Base-by-base conservation (phyloP, 495 filamentous ascomycete species). In the Aspergillus carlsbadensis region DNA sequence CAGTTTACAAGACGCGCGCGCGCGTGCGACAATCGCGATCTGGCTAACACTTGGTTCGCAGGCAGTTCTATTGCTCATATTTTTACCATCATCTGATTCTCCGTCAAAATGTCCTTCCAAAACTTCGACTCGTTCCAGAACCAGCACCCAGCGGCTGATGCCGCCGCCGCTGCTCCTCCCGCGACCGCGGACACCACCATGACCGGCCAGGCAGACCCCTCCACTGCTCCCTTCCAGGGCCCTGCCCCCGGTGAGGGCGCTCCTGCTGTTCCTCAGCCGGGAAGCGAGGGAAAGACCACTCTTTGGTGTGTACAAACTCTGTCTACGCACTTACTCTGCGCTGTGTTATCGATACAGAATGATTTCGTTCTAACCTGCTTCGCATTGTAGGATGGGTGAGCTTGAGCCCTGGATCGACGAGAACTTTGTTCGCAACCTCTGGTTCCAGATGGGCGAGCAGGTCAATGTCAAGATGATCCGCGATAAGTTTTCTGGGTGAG, bases 401-500 rank as follows among this genome's bases (percentile, higher is more conserved):
- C 87, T 99, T 65, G 94, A 98, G 72, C 90, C 91, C 3, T 99
- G 94, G 94, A 98, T 99, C 72, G 94, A 99, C 70, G 94, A 99
- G 75, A 95, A 89, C 70, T 99, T 98, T 74, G 89, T 99, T 62
- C 92, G 95, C 69, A 92, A 87, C 60, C 81, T 98, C 18, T 98
- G 91, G 86, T 89, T 86, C 71, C 87, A 87, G 64, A 86, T 96
- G 79, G 90, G 86, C 53, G 93, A 98, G 77, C 81, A 82, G 59
- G 94, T 99, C 64, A 97, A 97, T 65, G 94, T 99, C 54, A 99
- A 99, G 83, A 96, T 99, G 84, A 99, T 99, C 65, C 92, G 94
- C 57, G 94, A 99, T 78, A 96, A 96, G 73, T 96, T 96, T 70
- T 98, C 94, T 72, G 94, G 94, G 93, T 97, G 87, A 71, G 90